These are phyloP conservation scores for Camellia sinensis DNA, from an alignment of 148 eudicot genomes.

Conservation along the genomic window DNA sequence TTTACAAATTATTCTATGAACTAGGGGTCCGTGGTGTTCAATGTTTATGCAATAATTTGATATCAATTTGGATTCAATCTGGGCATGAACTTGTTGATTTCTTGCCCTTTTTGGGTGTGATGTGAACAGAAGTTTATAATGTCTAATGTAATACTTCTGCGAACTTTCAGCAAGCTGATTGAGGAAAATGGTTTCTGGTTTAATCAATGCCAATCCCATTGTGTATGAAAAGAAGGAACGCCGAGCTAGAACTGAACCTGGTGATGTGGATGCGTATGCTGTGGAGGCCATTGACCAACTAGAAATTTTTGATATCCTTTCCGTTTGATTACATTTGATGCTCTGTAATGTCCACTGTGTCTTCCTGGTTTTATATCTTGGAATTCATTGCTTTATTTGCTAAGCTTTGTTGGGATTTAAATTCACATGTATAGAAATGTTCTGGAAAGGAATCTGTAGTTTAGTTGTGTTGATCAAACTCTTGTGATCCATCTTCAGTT, in stretches of 20 bases:
- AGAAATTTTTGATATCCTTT: conserved; percentile 62
- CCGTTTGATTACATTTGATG: neutral
- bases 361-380: neutral
- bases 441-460: neutral
- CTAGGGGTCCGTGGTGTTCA: neutral
- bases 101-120: neutral
- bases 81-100: neutral
- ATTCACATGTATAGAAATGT: neutral
- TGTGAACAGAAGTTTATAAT: neutral
- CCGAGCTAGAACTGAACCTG: conserved; percentile 35
- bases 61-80: conserved; percentile 5
- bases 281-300: conserved; percentile 45
- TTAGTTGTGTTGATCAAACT: conserved; percentile 15
- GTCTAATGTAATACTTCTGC: conserved; percentile 7
- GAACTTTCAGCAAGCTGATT: conserved; percentile 10
- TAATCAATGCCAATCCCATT: conserved; percentile 52
- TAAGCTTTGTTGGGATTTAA: neutral
- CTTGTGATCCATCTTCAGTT: too few relatives aligned
- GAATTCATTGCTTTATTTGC: neutral
- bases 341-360: neutral
- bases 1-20: neutral
- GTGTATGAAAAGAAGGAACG: conserved; percentile 58
- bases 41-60: neutral
- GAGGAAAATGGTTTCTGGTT: conserved; percentile 39
- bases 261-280: conserved; percentile 41